Percentiles rank a stretch among this genome's conserved stretches.
Evolutionary conservation across 768 basidiomycete species (phyloP).

Genomic region (Panus rudis): DNA sequence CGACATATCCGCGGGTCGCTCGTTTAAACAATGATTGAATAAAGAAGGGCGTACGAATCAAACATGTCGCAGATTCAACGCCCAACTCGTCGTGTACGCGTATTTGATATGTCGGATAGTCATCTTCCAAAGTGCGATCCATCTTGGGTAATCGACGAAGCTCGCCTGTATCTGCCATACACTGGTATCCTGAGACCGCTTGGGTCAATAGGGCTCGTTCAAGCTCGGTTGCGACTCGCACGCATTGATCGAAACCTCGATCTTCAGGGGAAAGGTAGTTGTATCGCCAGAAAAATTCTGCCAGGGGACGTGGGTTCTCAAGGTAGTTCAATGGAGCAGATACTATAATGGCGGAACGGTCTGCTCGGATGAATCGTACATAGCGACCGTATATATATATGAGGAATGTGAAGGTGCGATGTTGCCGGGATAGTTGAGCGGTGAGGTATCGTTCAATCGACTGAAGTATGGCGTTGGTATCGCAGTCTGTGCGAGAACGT

Average conservation of each 20-base stretch:
- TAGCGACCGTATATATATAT: constrained; percentile 12
- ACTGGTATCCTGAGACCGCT: constrained; percentile 2
- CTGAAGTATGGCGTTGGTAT: no score
- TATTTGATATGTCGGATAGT: constrained; percentile 4
- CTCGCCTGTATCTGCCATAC: no score
- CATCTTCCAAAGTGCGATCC: neutral
- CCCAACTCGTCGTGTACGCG: no score
- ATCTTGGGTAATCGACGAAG: neutral
- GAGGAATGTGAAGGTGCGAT: neutral
- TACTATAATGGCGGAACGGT: constrained; percentile 27
- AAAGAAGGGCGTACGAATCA: neutral
- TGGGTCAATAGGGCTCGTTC: no score
- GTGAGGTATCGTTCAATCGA: no score
- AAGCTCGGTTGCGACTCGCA: constrained; percentile 9
- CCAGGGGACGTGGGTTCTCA: constrained; percentile 8
- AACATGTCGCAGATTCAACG: no score
- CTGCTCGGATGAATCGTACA: constrained; percentile 30
- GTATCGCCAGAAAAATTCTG: constrained; percentile 23
- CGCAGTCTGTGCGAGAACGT: no score
- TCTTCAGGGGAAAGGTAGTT: constrained; percentile 6
- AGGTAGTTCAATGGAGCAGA: constrained; percentile 19
- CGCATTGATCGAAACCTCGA: constrained; percentile 23
- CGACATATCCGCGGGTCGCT: constrained; percentile 7
- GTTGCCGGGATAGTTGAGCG: neutral
- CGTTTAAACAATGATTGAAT: no score